Percentiles rank a stretch among this genome's conserved stretches.
phyloP scores from a whole-genome alignment of 768 basidiomycete species.

The Mrakia hoshinonis region DNA sequence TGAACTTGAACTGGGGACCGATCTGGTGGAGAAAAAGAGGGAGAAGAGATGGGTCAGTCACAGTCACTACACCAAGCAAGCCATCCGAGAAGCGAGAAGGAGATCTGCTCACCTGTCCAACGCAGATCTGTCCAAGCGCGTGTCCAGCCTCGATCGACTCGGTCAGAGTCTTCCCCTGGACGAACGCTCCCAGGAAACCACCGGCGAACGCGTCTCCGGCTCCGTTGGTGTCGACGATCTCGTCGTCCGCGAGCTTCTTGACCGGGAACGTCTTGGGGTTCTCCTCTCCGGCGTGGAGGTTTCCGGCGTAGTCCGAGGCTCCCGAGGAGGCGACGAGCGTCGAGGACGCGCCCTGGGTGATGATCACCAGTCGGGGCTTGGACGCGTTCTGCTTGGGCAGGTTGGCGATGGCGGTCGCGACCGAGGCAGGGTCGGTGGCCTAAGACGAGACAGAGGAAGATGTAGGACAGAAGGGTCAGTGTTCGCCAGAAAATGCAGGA shows the following conservation, averaged over 20 bases:
- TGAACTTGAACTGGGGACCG: constrained; percentile 53
- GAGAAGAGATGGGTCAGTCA: background rate
- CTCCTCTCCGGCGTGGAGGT: constrained; percentile 48
- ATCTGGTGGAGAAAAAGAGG: constrained; percentile 41
- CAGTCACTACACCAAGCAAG: background rate
- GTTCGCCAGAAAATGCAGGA: background rate
- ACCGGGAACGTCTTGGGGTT: constrained; percentile 54
- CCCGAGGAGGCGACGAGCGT: constrained; percentile 66
- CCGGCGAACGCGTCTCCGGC: constrained; percentile 97
- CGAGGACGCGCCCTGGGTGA: constrained; percentile 78
- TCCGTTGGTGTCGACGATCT: constrained; percentile 94
- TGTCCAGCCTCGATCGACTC: constrained; percentile 79
- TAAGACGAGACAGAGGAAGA: constrained; percentile 35
- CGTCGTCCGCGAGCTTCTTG: constrained; percentile 48
- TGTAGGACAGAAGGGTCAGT: background rate
- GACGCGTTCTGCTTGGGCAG: constrained; percentile 66
- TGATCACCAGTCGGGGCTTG: constrained; percentile 70
- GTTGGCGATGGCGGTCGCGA: constrained; percentile 67
- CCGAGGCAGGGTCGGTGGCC: constrained; percentile 55
- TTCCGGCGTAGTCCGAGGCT: constrained; percentile 34
- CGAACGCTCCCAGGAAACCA: constrained; percentile 80
- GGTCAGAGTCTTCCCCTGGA: constrained; percentile 65
- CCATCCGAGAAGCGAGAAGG: background rate
- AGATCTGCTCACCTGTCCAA: constrained; percentile 54
- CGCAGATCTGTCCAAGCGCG: constrained; percentile 73